Conservation (phyloP, 176 grass and related monocot species). For the Bolboschoenus planiculmis region DNA sequence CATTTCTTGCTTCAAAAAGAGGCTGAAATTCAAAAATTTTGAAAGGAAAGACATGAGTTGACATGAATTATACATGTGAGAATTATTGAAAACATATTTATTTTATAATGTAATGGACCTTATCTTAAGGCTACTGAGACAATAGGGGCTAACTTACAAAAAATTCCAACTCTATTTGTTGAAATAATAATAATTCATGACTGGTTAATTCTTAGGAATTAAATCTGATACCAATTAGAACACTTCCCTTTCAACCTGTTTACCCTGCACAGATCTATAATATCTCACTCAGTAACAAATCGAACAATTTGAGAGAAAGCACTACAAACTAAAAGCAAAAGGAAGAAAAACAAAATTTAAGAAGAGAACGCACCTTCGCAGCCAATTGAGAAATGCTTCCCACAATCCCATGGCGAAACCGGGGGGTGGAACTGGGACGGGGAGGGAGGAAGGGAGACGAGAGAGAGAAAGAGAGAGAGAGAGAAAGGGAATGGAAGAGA, state of each 20-base stretch:
- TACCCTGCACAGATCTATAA: not conserved
- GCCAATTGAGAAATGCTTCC: conserved; percentile 98
- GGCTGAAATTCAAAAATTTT: conserved; percentile 31
- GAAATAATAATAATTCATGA: not conserved
- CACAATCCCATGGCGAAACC: conserved; percentile 68
- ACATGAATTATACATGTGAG: not conserved
- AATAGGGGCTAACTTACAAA: not conserved
- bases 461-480: not conserved
- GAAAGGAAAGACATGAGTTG: not conserved
- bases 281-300: not conserved
- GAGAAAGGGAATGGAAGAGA: not conserved
- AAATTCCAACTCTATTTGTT: not conserved
- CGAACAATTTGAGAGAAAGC: not conserved
- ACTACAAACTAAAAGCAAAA: not conserved
- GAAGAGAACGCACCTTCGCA: conserved; percentile 56
- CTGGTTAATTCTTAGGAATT: not conserved
- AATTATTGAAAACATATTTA: not conserved
- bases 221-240: not conserved
- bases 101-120: not conserved
- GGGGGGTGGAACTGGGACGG: not conserved
- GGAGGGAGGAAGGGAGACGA: not conserved
- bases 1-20: conserved; percentile 99
- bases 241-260: not conserved
- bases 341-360: not conserved
- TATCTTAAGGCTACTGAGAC: not conserved